Percentiles rank a stretch among this genome's conserved stretches.
Evolutionary conservation across 2,329 filamentous ascomycete species (phyloP).

Genomic region (Sporothrix curviconia): DNA sequence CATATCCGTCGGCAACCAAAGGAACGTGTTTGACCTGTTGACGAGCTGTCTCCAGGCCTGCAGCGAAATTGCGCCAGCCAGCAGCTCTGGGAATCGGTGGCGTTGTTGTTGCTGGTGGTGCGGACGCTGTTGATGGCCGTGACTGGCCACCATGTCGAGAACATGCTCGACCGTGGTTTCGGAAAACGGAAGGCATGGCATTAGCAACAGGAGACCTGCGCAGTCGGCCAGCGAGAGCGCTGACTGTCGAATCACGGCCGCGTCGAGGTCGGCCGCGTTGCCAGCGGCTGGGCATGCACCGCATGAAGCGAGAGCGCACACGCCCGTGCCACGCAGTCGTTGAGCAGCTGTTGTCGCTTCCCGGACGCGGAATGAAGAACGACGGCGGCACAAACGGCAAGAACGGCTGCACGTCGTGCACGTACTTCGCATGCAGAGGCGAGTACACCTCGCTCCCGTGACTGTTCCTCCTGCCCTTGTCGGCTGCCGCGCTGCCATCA

Average conservation of each 20-base stretch:
- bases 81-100: too few species aligned
- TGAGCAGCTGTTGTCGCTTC: neutral
- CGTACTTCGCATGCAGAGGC: neutral
- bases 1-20: neutral
- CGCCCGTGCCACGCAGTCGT: neutral
- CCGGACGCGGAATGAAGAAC: too few species aligned
- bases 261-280: neutral
- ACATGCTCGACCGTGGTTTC: neutral
- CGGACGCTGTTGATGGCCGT: neutral
- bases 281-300: neutral
- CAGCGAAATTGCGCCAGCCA: neutral
- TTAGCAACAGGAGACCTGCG: neutral
- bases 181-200: neutral
- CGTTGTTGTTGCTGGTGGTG: neutral
- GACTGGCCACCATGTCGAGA: neutral
- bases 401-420: neutral
- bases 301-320: neutral
- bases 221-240: neutral
- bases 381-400: conserved; percentile 3
- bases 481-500: neutral
- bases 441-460: too few species aligned
- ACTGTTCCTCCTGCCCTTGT: too few species aligned
- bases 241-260: neutral
- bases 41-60: neutral
- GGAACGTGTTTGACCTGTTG: neutral